phyloP scores from a whole-genome alignment of 2,329 filamentous ascomycete species.

The Didymella glomerata region DNA sequence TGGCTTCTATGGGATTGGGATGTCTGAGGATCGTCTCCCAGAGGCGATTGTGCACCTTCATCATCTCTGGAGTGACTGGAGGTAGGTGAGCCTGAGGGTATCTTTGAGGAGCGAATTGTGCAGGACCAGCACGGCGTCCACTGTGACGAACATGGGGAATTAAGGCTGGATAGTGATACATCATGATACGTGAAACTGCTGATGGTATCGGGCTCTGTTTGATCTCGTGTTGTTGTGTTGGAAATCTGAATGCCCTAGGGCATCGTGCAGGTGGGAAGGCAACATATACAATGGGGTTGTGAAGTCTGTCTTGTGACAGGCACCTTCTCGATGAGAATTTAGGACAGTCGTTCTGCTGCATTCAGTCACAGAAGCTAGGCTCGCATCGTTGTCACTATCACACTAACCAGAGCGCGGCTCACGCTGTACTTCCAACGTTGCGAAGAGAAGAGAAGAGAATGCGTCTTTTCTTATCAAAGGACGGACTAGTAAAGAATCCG shows the following conservation, averaged over 20 bases:
- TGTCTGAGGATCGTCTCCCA: neutral
- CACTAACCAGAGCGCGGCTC: too few species aligned
- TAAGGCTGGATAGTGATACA: neutral
- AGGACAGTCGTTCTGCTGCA: neutral
- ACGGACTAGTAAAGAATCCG: too few species aligned
- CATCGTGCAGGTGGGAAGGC: too few species aligned
- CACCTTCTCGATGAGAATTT: neutral
- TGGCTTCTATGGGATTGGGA: neutral
- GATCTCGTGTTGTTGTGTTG: neutral
- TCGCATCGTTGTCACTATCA: neutral
- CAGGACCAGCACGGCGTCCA: neutral
- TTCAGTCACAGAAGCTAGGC: neutral
- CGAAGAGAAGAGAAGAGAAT: too few species aligned
- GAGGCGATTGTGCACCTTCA: neutral
- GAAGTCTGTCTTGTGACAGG: neutral
- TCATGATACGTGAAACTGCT: neutral
- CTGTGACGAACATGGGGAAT: neutral
- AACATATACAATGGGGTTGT: neutral
- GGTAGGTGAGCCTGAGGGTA: neutral
- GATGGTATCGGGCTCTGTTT: too few species aligned
- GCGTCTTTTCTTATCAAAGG: too few species aligned
- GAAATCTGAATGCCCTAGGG: neutral
- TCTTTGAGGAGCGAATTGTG: neutral
- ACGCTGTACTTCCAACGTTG: too few species aligned
- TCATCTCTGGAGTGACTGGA: neutral